A percentile compares a stretch with the other conserved stretches of the same genome.
Evolutionary conservation across 75 land plant species (phyloP).

Genomic region (Selaginella moellendorffii): DNA sequence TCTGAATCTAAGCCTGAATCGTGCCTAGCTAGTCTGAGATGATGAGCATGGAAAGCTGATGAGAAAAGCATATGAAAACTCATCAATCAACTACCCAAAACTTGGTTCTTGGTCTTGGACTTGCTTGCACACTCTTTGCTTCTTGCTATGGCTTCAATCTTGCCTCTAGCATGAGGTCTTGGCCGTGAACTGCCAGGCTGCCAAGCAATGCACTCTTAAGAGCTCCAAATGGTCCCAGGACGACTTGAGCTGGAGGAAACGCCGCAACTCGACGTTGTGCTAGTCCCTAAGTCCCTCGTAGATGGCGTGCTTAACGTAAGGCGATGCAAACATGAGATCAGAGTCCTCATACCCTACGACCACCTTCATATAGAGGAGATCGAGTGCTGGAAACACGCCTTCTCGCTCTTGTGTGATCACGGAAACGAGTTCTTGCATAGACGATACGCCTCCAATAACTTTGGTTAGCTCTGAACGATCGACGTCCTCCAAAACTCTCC

Average conservation of each 20-base stretch:
- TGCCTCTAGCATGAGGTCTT: too few relatives aligned
- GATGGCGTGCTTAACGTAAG: background rate
- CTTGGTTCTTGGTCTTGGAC: too few relatives aligned
- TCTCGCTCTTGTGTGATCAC: background rate
- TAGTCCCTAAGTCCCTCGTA: background rate
- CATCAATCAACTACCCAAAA: too few relatives aligned
- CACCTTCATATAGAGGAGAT: background rate
- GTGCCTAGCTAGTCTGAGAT: too few relatives aligned
- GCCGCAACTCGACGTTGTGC: background rate
- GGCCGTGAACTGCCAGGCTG: too few relatives aligned
- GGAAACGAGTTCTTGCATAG: background rate
- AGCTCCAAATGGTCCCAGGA: background rate
- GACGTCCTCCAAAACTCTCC: background rate
- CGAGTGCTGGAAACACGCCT: background rate
- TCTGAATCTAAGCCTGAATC: too few relatives aligned
- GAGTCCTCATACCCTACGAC: background rate
- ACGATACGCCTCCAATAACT: background rate
- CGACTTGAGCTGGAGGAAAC: background rate
- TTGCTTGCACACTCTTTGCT: too few relatives aligned
- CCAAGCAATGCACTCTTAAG: background rate
- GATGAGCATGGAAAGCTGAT: too few relatives aligned
- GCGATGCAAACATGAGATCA: background rate
- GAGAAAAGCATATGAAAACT: too few relatives aligned
- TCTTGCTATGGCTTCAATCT: too few relatives aligned
- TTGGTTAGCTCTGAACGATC: background rate